Evolutionary conservation across 1,284 basidiomycete species (phyloP), one percentile per base, ranked within the genome.

Genomic region (Cryptococcus wingfieldii): DNA sequence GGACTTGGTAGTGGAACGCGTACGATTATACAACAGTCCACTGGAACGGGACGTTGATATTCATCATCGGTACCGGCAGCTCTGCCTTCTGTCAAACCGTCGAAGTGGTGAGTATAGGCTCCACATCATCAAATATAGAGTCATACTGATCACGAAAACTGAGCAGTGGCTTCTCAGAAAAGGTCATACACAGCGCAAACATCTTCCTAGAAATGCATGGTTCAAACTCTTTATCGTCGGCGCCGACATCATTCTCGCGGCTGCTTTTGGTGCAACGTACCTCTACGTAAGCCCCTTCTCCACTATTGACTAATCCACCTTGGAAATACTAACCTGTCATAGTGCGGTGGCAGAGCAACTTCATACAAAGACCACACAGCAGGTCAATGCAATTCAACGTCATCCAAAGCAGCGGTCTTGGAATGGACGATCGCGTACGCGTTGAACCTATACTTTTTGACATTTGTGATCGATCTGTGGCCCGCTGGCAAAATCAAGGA

Each of bases 1-100:
- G 5, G 31, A 8, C 31, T 34, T 34, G n/a, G 18, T 39, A 76
- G 73, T 73, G 74, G 50, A 72, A 80, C 60, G 71, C 72, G 4
- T 78, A 73, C 68, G 64, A 76, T 63, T 74, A 80, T 64, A 63
- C 69, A 7, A 74, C 54, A 0, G 71, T 79, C 4, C 81, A 82
- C 64, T 81, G 80, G 80, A 63, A 66, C 31, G 77, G 79, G 69
- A 78, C 80, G 0, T 56, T 76, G 16, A 66, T 81, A 39, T 82
- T 81, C 61, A 71, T 82, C 55, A 71, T 78, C 28, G 74, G 72
- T 48, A 69, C 79, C 12, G 80, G 78, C 14, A 52, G 81, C 8
- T 77, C 76, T 13, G 79, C 80, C 19, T 69, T 79, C 37, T 78
- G 77, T 65, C 80, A 82, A 61, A 74, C 77, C 1, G 65, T 72